Conservation (phyloP, 805 yeast genomes). For the Saturnispora kantuleensis region DNA sequence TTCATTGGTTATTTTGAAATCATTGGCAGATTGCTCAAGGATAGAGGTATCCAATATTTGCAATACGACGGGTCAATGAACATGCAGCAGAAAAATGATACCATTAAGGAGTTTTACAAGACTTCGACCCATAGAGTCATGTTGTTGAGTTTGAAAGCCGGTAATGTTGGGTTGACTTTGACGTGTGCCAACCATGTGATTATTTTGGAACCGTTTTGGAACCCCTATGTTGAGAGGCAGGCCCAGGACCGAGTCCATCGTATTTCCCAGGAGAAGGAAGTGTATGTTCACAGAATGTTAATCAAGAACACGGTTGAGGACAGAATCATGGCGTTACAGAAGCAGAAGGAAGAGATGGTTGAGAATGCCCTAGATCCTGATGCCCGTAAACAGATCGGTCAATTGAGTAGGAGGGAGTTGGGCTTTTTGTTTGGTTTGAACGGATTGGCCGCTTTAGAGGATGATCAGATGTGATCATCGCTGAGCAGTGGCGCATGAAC, state of each 20-base stretch:
- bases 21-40: slow-evolving; percentile 40
- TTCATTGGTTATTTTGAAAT: slow-evolving; percentile 74
- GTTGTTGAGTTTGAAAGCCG: slow-evolving; percentile 79
- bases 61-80: slow-evolving; percentile 82
- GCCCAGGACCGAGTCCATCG: slow-evolving; percentile 95
- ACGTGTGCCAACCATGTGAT: slow-evolving; percentile 93
- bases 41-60: slow-evolving; percentile 38
- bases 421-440: slow-evolving; percentile 61
- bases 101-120: slow-evolving; percentile 54
- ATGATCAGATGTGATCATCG: background rate
- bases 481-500: no score
- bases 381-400: slow-evolving; percentile 53
- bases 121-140: slow-evolving; percentile 46
- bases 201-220: slow-evolving; percentile 94
- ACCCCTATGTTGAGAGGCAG: slow-evolving; percentile 94
- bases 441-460: slow-evolving; percentile 19
- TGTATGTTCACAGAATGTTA: slow-evolving; percentile 63
- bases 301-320: slow-evolving; percentile 75
- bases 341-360: slow-evolving; percentile 66
- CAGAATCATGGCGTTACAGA: slow-evolving; percentile 74
- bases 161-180: slow-evolving; percentile 88
- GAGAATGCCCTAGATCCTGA: slow-evolving; percentile 76
- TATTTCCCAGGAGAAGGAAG: slow-evolving; percentile 80
- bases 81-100: slow-evolving; percentile 51
- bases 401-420: slow-evolving; percentile 58